Base-by-base conservation (phyloP, 371 early-diverging fungal genomes). In the Batrachochytrium dendrobatidis region DNA sequence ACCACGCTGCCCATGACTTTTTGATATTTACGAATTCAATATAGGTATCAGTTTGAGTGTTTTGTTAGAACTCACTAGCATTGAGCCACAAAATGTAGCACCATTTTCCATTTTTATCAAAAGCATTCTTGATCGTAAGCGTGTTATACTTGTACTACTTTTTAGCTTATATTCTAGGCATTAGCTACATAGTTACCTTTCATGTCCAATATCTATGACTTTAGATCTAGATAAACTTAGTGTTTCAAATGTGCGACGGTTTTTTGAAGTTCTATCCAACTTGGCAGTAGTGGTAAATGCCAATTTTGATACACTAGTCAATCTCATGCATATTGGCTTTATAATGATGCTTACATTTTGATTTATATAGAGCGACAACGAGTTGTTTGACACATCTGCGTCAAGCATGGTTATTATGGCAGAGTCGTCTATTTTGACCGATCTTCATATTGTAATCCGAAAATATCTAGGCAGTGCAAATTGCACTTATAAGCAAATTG, bases 401-500 rank as follows among this genome's bases (percentile, higher is more conserved):
- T 33, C 28, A 26, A 50, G 53, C 46, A 57, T 53, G n/a, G 22
- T 34, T 39, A 32, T 54, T 26, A 53, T 58, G 8, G 60, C 58
- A 28, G 65, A 65, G 39, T 60, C 61, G 20, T 57, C 45, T 0
- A 48, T 65, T 1, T 32, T 61, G 7, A 34, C 45, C 26, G 65
- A 65, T 32, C 43, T 65, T 56, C 60, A 53, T 0, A 65, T 65
- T 26, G 61, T 61, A 17, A 57, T 65, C 17, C 30, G 61, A 5
- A 65, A 65, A 50, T 55, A 65, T 34, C 58, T 65, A 10, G 56
- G 58, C 30, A 50, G 52, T 33, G 45, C 35, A 15, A 55, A 61
- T 18, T 58, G 35, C 6, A 60, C 56, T 26, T 61, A 56, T 58
- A 65, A 65, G 57, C 65, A 65, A 20, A 61, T 65, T 35, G 65